phyloP scores from a whole-genome alignment of 2,329 filamentous ascomycete species.

The Botrytis tulipae region DNA sequence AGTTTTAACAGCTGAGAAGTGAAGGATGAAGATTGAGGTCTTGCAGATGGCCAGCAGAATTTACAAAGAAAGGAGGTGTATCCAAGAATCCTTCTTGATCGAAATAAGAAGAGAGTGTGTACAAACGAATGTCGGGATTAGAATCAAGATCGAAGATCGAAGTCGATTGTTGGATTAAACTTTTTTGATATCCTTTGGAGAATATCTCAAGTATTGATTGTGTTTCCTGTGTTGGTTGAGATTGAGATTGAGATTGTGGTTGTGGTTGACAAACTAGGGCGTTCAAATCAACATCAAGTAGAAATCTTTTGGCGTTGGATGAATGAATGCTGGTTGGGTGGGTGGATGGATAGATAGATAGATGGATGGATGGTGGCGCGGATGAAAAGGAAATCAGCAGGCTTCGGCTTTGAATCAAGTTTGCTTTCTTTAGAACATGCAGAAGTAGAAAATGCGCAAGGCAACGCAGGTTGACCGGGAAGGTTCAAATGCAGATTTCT shows the following conservation, averaged over 20 bases:
- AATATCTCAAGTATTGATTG: background rate
- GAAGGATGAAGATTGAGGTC: background rate
- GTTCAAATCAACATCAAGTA: background rate
- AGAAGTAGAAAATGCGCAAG: background rate
- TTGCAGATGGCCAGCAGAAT: background rate
- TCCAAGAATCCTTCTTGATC: conserved; percentile 14
- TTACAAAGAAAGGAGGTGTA: conserved; percentile 15
- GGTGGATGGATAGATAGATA: background rate
- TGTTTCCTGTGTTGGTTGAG: background rate
- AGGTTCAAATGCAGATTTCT: background rate
- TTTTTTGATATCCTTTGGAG: background rate
- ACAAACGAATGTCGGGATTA: conserved; percentile 11
- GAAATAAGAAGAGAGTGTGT: background rate
- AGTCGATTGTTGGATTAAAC: background rate
- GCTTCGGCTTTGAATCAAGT: background rate
- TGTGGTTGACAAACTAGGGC: background rate
- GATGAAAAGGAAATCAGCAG: background rate
- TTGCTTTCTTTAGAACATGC: background rate
- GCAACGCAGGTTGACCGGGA: background rate
- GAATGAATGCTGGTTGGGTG: background rate
- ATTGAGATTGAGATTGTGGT: background rate
- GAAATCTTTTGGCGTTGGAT: background rate
- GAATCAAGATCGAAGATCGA: background rate
- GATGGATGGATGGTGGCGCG: conserved; percentile 4
- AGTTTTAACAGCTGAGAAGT: background rate